phyloP scores from a whole-genome alignment of 2,329 filamentous ascomycete species.

The Sphaerulina vaccinii region DNA sequence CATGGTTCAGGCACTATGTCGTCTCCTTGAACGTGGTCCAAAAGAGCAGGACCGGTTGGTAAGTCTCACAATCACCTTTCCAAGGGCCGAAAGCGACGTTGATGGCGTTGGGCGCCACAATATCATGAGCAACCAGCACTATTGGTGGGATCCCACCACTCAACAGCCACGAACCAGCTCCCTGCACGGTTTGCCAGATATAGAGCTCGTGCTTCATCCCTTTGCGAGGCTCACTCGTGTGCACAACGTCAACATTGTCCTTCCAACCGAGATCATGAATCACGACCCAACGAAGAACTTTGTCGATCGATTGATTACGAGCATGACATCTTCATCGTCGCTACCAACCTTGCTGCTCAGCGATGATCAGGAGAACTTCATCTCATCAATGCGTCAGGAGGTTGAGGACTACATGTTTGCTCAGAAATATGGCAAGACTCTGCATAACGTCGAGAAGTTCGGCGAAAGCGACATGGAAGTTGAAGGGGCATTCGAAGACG shows the following conservation, averaged over 20 bases:
- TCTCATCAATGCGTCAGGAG: slow-evolving; percentile 7
- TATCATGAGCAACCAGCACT: slow-evolving; percentile 20
- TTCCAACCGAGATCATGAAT: slow-evolving; percentile 22
- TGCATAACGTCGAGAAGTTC: neutral
- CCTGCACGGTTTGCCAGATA: slow-evolving; percentile 28
- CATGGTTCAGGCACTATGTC: slow-evolving; percentile 31
- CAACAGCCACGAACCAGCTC: slow-evolving; percentile 25
- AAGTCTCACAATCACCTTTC: slow-evolving; percentile 29
- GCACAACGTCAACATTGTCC: slow-evolving; percentile 29
- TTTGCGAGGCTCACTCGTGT: slow-evolving; percentile 27
- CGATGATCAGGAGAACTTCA: neutral
- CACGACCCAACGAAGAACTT: slow-evolving; percentile 24
- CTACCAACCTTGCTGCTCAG: slow-evolving; percentile 3
- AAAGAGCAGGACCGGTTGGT: slow-evolving; percentile 25
- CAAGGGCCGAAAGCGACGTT: neutral
- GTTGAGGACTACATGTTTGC: neutral
- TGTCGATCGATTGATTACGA: slow-evolving; percentile 18
- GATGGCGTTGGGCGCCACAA: slow-evolving; percentile 1
- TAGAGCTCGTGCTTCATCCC: slow-evolving; percentile 32
- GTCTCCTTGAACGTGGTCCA: slow-evolving; percentile 26
- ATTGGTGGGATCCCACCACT: slow-evolving; percentile 29
- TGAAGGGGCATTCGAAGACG: slow-evolving; percentile 1
- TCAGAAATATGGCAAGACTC: neutral
- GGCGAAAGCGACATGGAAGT: neutral
- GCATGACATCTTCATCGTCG: slow-evolving; percentile 20